Base-by-base conservation (phyloP, 257 asterid species). In the Primulina huaijiensis region DNA sequence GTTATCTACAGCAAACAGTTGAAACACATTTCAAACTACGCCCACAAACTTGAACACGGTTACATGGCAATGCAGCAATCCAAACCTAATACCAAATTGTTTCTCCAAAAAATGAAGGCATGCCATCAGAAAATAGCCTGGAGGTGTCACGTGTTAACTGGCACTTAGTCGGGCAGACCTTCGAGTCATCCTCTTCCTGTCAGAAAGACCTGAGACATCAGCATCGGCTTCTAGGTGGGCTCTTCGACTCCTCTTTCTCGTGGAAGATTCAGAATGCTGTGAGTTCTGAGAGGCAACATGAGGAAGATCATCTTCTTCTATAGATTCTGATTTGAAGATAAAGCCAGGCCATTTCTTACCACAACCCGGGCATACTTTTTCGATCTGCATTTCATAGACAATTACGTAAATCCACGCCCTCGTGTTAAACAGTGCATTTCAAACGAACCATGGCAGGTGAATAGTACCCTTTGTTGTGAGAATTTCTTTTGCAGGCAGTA, bases 401-500 rank as follows among this genome's bases (percentile, higher is more conserved):
- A n/a, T 27, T 8, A 7, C 9, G 62, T 73, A 52, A 74, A 52
- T 70, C 68, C 60, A 50, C 23, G 10, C 53, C 66, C 72, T 70
- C 63, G 6, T 31, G 38, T 6, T n/a, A 25, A 65, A 23, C 3
- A 1, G 56, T 38, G 30, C 65, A 66, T 31, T 12, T 16, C 9
- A 62, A 31, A 21, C 21, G 34, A 7, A 4, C 33, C 53, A 59
- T 25, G 60, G 62, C 1, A 21, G 75, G 62, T 59, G 59, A 4
- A 57, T 27, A 64, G 71, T 81, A 90, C 98, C 98, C 75, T 78
- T 73, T 71, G 68, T 71, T 80, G 86, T 57, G 90, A 75, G 85
- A 87, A 90, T 75, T 87, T 90, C 87, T 86, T 82, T 78, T 77
- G 70, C 72, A 85, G 80, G 77, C 98, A 90, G 82, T 86, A 88